Conservation (phyloP, 208 protist species). For the Trichomonas vaginalis region DNA sequence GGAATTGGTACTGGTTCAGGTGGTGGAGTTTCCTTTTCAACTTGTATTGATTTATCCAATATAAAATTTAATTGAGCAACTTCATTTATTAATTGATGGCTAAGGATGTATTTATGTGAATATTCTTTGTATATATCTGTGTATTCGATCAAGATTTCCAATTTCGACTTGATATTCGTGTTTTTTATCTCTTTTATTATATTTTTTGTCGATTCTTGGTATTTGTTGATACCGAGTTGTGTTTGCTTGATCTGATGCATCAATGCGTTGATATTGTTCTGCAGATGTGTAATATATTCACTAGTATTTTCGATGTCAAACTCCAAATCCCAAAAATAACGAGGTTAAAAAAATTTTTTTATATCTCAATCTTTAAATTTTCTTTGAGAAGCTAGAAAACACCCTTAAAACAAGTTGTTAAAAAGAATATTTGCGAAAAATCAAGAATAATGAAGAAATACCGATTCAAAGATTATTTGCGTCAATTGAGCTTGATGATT, state of each 20-base stretch:
- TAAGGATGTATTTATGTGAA: neutral
- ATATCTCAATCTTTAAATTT: no score
- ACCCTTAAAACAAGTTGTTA: no score
- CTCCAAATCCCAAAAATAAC: neutral
- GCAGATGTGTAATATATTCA: neutral
- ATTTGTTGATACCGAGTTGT: neutral
- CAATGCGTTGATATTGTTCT: neutral
- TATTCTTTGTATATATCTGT: neutral
- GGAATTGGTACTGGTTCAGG: neutral
- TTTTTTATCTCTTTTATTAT: neutral
- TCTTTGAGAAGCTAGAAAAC: no score
- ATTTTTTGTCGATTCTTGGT: neutral
- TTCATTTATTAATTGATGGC: neutral
- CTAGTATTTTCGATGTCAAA: neutral
- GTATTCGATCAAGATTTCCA: neutral
- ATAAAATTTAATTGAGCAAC: neutral
- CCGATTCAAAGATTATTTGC: no score
- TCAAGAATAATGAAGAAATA: no score
- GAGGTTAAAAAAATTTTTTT: no score
- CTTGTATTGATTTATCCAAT: neutral
- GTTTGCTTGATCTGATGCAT: neutral
- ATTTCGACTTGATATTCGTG: neutral
- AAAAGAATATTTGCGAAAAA: no score
- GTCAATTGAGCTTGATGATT: no score
- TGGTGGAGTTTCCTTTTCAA: neutral